Conservation (phyloP, 192 early-diverging fungal genomes). For the Cladochytrium replicatum region DNA sequence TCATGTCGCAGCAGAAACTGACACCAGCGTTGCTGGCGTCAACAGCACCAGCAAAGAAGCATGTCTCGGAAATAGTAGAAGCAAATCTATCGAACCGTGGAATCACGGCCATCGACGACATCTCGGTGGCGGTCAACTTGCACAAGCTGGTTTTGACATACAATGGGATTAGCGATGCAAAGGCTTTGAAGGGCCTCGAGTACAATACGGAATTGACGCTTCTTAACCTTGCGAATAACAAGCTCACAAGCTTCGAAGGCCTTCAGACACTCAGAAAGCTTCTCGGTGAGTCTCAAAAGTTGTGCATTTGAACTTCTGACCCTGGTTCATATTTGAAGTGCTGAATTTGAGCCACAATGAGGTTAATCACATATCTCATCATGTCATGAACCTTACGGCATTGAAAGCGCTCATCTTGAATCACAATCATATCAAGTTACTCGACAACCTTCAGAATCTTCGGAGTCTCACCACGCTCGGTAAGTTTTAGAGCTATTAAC, state of each 20-base stretch:
- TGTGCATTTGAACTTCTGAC: not conserved
- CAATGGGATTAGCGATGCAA: slow-evolving; percentile 43
- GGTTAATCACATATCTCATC: slow-evolving; percentile 43
- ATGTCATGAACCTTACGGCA: slow-evolving; percentile 41
- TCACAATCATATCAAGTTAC: slow-evolving; percentile 56
- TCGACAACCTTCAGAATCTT: slow-evolving; percentile 54
- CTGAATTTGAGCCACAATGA: slow-evolving; percentile 63
- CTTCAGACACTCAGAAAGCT: slow-evolving; percentile 46
- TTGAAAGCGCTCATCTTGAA: slow-evolving; percentile 74
- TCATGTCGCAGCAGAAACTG: too few species aligned
- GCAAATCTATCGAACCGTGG: slow-evolving; percentile 43
- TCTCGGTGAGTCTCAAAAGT: slow-evolving; percentile 33
- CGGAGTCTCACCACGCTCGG: slow-evolving; percentile 59
- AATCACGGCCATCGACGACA: slow-evolving; percentile 60
- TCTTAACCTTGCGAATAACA: slow-evolving; percentile 57
- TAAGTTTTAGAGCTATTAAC: slow-evolving; percentile 16
- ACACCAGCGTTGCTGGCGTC: slow-evolving; percentile 19
- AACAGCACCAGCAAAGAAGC: slow-evolving; percentile 7
- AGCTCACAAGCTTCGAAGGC: slow-evolving; percentile 44
- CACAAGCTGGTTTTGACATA: slow-evolving; percentile 52
- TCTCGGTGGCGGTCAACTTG: slow-evolving; percentile 48
- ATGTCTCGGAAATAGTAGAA: slow-evolving; percentile 40
- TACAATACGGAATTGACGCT: slow-evolving; percentile 46
- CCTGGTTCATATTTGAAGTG: slow-evolving; percentile 21
- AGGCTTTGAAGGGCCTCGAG: slow-evolving; percentile 40